Conservation (phyloP, 441 rosid species). For the Aquilaria agallochum region DNA sequence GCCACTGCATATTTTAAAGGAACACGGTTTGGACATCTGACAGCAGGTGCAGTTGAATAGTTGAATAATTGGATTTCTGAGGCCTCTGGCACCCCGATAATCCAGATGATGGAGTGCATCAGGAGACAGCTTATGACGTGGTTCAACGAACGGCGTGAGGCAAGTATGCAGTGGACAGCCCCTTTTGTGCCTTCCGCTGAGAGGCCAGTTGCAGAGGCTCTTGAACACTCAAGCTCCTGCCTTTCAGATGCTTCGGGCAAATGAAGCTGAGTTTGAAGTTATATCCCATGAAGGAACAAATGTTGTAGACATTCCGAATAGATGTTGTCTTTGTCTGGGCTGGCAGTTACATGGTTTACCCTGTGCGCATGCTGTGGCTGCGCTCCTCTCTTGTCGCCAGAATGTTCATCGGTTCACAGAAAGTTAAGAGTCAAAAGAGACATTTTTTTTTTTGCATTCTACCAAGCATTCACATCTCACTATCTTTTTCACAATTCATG, state of each 20-base stretch:
- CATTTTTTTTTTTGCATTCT: too few species aligned
- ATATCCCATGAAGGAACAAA: conserved; percentile 91
- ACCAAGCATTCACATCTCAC: too few species aligned
- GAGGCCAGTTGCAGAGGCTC: conserved; percentile 80
- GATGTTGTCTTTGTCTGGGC: conserved; percentile 94
- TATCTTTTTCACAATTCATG: too few species aligned
- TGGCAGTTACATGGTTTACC: conserved; percentile 97
- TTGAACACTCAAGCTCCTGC: conserved; percentile 77
- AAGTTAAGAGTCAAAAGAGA: conserved; percentile 39
- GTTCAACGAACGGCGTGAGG: conserved; percentile 91
- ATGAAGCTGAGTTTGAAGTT: conserved; percentile 96
- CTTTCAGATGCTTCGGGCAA: conserved; percentile 82
- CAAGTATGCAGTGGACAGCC: conserved; percentile 93
- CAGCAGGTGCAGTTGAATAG: conserved; percentile 81
- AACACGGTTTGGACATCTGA: conserved; percentile 81
- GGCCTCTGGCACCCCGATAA: conserved; percentile 93
- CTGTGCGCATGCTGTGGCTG: conserved; percentile 98
- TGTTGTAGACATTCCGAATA: conserved; percentile 85
- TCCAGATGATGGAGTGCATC: conserved; percentile 98
- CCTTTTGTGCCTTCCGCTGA: conserved; percentile 93
- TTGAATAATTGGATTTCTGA: conserved; percentile 82
- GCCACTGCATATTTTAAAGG: conserved; percentile 97
- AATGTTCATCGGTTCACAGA: conserved; percentile 93
- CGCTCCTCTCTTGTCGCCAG: conserved; percentile 97
- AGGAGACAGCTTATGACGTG: conserved; percentile 96